Evolutionary conservation across 1,284 basidiomycete genomes (phyloP), one percentile per base, ranked within the genome.

Genomic region (Apiotrichum siamense): DNA sequence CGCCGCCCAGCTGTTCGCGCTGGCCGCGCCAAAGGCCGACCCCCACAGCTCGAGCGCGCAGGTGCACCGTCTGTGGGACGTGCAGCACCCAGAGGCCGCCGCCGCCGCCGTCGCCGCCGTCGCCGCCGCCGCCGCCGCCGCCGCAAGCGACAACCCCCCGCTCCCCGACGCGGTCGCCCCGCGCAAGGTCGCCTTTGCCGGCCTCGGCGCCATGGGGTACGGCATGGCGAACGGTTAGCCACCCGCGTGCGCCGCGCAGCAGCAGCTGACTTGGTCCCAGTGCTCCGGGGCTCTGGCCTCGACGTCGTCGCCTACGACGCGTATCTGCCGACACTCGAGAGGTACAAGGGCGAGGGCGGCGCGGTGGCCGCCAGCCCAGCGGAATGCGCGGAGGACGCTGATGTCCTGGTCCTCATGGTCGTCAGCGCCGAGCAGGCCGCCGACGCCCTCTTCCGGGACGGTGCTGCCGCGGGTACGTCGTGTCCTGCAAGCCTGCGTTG

Each of bases 331-430:
- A 57, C 55, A 9, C 37, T 47, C 20, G 40, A 57, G 33, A n/a
- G 37, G 7, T 56, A 44, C 31, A 42, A 40, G n/a, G 40, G 41
- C 21, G 37, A 23, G 20, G 58, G 58, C 21, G 58, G 55, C 4
- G 12, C 27, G 13, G 43, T 44, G 2, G 55, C 58, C 13, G 11
- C 31, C 1, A 40, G 40, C 9, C 29, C 45, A 3, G 51, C 24
- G 3, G 54, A 38, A 11, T 54, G 47, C 35, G 47, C 51, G 11
- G 20, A 48, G 12, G 55, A 39, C 15, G 50, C 55, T 18, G 52
- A 60, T 27, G 45, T 55, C 18, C 24, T 58, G 9, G 45, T 60
- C 12, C 53, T 60, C 21, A 57, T 60, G 55, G 58, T 60, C 21
- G 33, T 60, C n/a, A 52, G 35, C 27, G 47, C 45, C 17, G 41